Evolutionary conservation across 768 basidiomycete genomes (phyloP), one percentile per base, ranked within the genome.

Genomic region (Symmetrospora coprosmae): DNA sequence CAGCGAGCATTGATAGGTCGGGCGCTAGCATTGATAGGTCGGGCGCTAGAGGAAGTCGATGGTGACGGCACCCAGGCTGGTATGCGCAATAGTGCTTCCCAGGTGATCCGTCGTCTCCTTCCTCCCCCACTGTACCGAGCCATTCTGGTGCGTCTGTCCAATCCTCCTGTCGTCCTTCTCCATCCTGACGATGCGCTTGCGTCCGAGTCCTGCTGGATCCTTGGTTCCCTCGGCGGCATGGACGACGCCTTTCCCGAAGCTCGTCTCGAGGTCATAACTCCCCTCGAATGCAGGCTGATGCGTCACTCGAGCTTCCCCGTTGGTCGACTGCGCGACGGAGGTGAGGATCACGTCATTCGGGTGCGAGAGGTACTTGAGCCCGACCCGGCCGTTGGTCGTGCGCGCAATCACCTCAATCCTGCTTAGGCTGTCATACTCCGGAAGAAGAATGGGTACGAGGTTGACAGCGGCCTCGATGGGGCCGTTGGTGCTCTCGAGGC

Each of bases 281-380:
- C 55, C 55, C 27, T 58, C 41, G 41, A 46, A 58, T 3, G 55
- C 30, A 43, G 28, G 17, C 13, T 25, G 25, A 47, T 58, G 55
- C 21, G 25, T 58, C 17, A 58, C 43, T 2, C 23, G 25, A 8
- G 55, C 55, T 28, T 58, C 55, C 7, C 55, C 55, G 37, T 58
- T 58, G 2, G 55, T 45, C 4, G 55, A 45, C 27, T 23, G 43
- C 6, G 55, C 55, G 3, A 27, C 31, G 7, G 55, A 58, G 19
- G 28, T 11, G 41, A 58, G 34, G 14, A 45, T 33, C 23, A 46
- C 33, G 17, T 43, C 55, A 16, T 45, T 16, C 33, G 55, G 41
- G 35, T 58, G 55, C 2, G 30, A 9, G 8, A 21, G 9, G 31
- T 58, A 58, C 9, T 43, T 19, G 13, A 58, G 5, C 13, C 9